Evolutionary conservation across 139 green algal species (phyloP), one percentile per base, ranked within the genome.

Genomic region (Marvania coccoides): DNA sequence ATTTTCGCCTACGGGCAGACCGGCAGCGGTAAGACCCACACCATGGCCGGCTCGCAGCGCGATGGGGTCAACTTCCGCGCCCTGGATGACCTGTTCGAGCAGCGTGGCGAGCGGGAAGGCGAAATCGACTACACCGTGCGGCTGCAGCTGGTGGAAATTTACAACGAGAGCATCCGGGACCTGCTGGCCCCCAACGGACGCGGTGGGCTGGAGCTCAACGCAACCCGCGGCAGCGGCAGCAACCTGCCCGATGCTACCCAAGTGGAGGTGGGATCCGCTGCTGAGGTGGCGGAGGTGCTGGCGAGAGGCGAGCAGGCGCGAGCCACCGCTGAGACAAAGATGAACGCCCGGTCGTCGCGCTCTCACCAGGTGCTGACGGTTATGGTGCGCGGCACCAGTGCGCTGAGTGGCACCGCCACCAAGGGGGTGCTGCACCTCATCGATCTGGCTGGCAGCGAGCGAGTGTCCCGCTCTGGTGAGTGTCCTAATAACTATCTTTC

Each of bases 91-190:
- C 81, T 97, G 2, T 97, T 97, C 33, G 38, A 71, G 3, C 76
- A 95, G 29, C 72, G 78, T 29, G 58, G 79, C 9, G 33, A 82
- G n/a, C 78, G 89, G 2, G 48, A 53, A 13, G 71, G 51, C 5
- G 89, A 95, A 75, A 72, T 78, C 8, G 66, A 77, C 14, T 94
- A 93, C 74, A 46, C 40, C 42, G 87, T 96, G 59, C 70, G 53
- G 28, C 87, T 93, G 19, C 84, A 92, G 78, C 90, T 97, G 81
- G 74, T 98, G 39, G 92, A 98, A 73, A 95, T 98, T 39, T 98
- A 98, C 85, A 98, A 98, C 63, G 92, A 98, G 69, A 74, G 74
- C 36, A 88, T 96, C 28, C 78, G 71, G 2, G 90, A 96, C 71
- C 76, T 96, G 56, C 67, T 93, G 9, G 71, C 76, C 63, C 78